Conservation (phyloP, 257 asterid species). For the Plantago elongata region DNA sequence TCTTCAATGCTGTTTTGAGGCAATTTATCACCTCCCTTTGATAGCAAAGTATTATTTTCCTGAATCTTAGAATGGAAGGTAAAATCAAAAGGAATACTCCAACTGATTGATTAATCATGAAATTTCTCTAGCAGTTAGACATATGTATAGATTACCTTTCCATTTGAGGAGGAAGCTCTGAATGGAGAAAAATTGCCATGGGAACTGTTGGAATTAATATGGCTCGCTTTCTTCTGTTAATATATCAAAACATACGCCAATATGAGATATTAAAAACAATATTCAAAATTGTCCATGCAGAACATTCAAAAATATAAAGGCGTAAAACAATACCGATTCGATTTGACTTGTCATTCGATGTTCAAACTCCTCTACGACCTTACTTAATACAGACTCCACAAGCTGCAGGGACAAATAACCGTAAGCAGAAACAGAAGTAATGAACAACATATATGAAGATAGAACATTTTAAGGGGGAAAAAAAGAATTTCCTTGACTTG, state of each 20-base stretch:
- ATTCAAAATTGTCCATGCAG: slow-evolving; percentile 1
- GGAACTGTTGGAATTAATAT: slow-evolving; percentile 34
- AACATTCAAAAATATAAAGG: slow-evolving; percentile 15
- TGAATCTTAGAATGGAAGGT: slow-evolving; percentile 33
- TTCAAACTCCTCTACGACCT: slow-evolving; percentile 87
- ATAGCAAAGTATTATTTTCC: slow-evolving; percentile 26
- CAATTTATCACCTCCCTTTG: slow-evolving; percentile 31
- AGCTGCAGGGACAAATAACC: slow-evolving; percentile 50
- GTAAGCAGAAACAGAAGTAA: slow-evolving; percentile 18
- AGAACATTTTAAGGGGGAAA: background rate
- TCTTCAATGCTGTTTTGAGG: slow-evolving; percentile 33
- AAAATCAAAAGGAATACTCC: slow-evolving; percentile 1
- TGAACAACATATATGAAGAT: slow-evolving; percentile 13
- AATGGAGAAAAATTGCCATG: slow-evolving; percentile 30
- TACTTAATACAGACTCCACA: slow-evolving; percentile 77
- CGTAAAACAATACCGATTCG: slow-evolving; percentile 46
- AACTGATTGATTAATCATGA: background rate
- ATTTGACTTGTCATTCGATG: slow-evolving; percentile 56
- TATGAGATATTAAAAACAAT: slow-evolving; percentile 8
- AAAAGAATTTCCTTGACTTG: background rate
- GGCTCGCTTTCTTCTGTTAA: slow-evolving; percentile 47
- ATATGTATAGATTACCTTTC: slow-evolving; percentile 36
- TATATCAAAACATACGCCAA: slow-evolving; percentile 16
- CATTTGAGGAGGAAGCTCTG: slow-evolving; percentile 31
- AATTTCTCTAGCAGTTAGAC: slow-evolving; percentile 10